A percentile compares a stretch with the other conserved stretches of the same genome.
phyloP scores from a whole-genome alignment of 768 basidiomycete species.

The Boletus vinaceobasis region DNA sequence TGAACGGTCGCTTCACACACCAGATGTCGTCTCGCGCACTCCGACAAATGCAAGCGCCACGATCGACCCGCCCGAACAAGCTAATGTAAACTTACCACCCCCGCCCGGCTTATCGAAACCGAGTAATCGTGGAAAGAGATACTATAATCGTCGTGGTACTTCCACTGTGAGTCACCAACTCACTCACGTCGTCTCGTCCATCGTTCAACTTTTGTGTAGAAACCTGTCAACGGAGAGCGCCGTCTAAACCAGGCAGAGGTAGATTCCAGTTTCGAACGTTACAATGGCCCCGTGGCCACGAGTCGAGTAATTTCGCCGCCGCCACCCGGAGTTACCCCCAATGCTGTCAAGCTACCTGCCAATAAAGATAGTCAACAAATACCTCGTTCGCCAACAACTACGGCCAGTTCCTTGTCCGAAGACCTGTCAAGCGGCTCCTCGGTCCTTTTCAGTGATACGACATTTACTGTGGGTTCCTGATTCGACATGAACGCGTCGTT shows the following conservation, averaged over 20 bases:
- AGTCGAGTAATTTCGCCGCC: constrained; percentile 7
- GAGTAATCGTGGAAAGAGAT: not conserved
- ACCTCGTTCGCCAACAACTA: constrained; percentile 14
- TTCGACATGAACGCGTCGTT: not conserved
- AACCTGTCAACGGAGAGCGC: not conserved
- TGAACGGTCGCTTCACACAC: not conserved
- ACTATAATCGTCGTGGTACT: not conserved
- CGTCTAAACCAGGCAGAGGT: not conserved
- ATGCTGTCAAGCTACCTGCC: constrained; percentile 11
- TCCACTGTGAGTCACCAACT: constrained; percentile 1
- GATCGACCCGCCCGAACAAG: not conserved
- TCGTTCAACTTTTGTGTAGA: constrained; percentile 2
- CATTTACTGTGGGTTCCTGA: constrained; percentile 16
- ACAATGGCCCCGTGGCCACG: not conserved
- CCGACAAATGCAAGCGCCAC: not conserved
- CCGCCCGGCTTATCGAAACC: constrained; percentile 11
- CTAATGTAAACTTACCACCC: constrained; percentile 1
- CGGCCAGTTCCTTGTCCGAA: constrained; percentile 16
- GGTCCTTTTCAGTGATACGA: constrained; percentile 12
- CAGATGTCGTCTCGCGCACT: not conserved
- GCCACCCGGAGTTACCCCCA: not conserved
- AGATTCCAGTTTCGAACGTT: not conserved
- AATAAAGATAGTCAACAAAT: not conserved
- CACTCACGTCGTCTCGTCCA: not conserved
- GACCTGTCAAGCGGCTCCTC: constrained; percentile 15